Conservation (phyloP, 768 basidiomycete species). For the Podaxis carcinomalis region DNA sequence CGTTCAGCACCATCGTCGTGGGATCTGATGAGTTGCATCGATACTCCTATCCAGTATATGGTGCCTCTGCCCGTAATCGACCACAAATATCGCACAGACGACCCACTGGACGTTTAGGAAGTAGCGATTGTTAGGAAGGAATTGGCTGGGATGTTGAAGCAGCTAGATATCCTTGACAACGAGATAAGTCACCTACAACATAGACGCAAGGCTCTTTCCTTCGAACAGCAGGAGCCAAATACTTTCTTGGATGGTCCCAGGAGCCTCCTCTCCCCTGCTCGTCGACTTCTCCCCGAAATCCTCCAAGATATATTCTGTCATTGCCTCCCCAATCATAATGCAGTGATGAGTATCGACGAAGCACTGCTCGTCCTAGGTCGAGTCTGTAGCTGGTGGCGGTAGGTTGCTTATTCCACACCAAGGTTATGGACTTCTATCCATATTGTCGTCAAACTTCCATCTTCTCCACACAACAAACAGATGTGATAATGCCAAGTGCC, state of each 20-base stretch:
- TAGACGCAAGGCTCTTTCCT: not conserved
- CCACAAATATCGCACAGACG: not conserved
- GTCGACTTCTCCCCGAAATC: not conserved
- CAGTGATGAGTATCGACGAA: not conserved
- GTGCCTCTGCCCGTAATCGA: not conserved
- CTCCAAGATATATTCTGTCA: not conserved
- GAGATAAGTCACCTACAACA: not conserved
- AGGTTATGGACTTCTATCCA: not conserved
- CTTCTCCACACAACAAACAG: not conserved
- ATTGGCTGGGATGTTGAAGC: not conserved
- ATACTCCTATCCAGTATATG: not conserved
- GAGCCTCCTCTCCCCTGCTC: not conserved
- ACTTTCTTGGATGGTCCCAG: not conserved
- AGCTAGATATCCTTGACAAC: not conserved
- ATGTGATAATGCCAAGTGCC: not conserved
- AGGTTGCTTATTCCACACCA: not conserved
- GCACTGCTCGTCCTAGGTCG: not conserved
- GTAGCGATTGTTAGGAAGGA: not conserved
- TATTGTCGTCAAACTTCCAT: not conserved
- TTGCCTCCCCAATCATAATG: not conserved
- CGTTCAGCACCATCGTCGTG: no score
- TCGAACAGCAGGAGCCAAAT: not conserved
- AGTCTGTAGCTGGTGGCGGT: not conserved
- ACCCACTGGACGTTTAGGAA: not conserved
- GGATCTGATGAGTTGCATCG: no score